phyloP scores from a whole-genome alignment of 345 rosid species.

The Boechera stricta region DNA sequence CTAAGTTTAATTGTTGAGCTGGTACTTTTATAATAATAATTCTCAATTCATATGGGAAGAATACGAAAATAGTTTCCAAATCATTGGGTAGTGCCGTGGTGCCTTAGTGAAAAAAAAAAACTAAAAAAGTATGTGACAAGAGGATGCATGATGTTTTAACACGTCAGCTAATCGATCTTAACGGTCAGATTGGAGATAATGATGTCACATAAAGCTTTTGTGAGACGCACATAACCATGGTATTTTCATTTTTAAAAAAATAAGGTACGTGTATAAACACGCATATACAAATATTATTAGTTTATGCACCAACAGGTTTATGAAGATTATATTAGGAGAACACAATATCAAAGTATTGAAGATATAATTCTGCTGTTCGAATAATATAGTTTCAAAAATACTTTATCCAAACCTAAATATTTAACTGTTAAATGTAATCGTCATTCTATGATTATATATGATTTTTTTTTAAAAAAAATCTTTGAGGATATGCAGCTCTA shows the following conservation, averaged over 20 bases:
- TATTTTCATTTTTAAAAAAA: not conserved
- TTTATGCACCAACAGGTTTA: slow-evolving; percentile 19
- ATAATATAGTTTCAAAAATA: not conserved
- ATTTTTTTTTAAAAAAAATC: not conserved
- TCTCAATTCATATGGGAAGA: slow-evolving; percentile 1
- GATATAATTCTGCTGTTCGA: slow-evolving; percentile 33
- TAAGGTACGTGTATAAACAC: slow-evolving; percentile 32
- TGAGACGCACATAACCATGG: slow-evolving; percentile 29
- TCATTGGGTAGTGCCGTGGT: not conserved
- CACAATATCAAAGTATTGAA: slow-evolving; percentile 18
- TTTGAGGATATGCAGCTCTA: not conserved
- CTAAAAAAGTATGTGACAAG: slow-evolving; percentile 27
- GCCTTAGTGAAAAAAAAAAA: not conserved
- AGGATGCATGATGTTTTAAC: slow-evolving; percentile 37
- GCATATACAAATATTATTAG: not conserved
- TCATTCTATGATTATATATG: not conserved
- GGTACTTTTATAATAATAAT: slow-evolving; percentile 4
- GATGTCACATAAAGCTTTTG: slow-evolving; percentile 40
- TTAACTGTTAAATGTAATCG: not conserved
- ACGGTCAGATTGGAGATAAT: slow-evolving; percentile 37
- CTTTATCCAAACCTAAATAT: not conserved
- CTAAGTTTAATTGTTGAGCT: not conserved
- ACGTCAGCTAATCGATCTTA: slow-evolving; percentile 41
- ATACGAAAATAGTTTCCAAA: slow-evolving; percentile 17
- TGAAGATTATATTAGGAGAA: slow-evolving; percentile 27